Evolutionary conservation across 306 rosid species (phyloP), one percentile per base, ranked within the genome.

Genomic region (Quercus wislizeni): DNA sequence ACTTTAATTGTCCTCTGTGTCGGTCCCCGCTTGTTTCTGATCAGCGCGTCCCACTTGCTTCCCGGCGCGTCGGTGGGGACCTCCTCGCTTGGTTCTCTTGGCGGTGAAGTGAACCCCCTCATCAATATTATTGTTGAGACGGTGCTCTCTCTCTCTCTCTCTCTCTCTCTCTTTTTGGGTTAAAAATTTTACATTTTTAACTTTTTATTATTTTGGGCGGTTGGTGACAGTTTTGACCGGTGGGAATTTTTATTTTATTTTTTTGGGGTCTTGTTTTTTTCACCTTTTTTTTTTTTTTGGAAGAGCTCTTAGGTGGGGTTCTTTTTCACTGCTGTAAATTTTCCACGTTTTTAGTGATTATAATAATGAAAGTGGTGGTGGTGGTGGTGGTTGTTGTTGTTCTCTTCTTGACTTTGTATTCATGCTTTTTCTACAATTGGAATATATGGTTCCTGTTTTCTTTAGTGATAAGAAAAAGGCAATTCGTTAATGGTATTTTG

Each of bases 1-100:
- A 91, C 74, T 91, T 95, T 80, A 95, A 77, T 76, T 95, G 99
- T 75, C 99, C 99, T 3, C 77, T 91, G 51, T 95, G 99, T 74
- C 99, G 99, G 35, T 85, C 84, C 5, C 83, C 95, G 0, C 86
- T 91, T 12, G 23, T 87, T 14, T 33, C 87, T n/a, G 89, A 76
- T 0, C 83, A 87, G 81, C 86, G 90, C 93, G 90, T 94, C 10
- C 81, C 80, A 0, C 35, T 81, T 83, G 83, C 87, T 38, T 81
- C 80, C 75, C 86, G 79, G 69, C 91, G 89, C 51, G 86, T 91
- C 23, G 89, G 92, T 3, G 55, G 75, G 2, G 89, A 91, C 69
- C 83, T 92, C 43, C 55, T 82, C 57, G 76, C 88, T 0, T 90
- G 94, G 96, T 89, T 94, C 78, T 88, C 94, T 19, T 8, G 73